Evolutionary conservation across 148 eudicot species (phyloP).

Genomic region (Camellia lanceoleosa): DNA sequence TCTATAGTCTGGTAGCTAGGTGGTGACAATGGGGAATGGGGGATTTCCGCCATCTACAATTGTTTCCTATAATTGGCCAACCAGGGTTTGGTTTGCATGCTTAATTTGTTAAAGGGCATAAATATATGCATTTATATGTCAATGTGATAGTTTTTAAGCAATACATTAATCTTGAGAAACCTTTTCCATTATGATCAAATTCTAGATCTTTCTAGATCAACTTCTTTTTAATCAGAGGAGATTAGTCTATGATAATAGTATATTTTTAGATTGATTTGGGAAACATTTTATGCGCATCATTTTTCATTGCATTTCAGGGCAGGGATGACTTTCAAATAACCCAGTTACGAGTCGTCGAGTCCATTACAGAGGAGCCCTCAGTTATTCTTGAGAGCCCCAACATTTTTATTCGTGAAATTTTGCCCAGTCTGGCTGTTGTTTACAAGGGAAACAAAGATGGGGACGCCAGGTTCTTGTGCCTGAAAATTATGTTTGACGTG

Average conservation of each 20-base stretch:
- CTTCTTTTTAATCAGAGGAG: background rate
- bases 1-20: background rate
- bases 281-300: background rate
- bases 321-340: slow-evolving; percentile 94
- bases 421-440: slow-evolving; percentile 76
- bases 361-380: slow-evolving; percentile 66
- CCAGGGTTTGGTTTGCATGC: background rate
- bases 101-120: background rate
- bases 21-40: background rate
- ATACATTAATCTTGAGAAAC: background rate
- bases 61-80: background rate
- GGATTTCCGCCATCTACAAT: background rate
- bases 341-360: slow-evolving; percentile 74
- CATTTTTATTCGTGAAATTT: slow-evolving; percentile 58
- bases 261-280: background rate
- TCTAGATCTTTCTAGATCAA: background rate
- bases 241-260: background rate
- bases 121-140: background rate
- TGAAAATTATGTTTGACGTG: slow-evolving; percentile 83
- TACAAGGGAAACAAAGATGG: slow-evolving; percentile 97
- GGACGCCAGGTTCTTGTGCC: slow-evolving; percentile 88
- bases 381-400: slow-evolving; percentile 44
- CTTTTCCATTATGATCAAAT: background rate
- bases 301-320: slow-evolving; percentile 52
- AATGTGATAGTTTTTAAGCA: background rate